These are phyloP conservation scores for Cubamyces sp. DNA, from an alignment of 768 basidiomycete genomes.

Conservation along the genomic window DNA sequence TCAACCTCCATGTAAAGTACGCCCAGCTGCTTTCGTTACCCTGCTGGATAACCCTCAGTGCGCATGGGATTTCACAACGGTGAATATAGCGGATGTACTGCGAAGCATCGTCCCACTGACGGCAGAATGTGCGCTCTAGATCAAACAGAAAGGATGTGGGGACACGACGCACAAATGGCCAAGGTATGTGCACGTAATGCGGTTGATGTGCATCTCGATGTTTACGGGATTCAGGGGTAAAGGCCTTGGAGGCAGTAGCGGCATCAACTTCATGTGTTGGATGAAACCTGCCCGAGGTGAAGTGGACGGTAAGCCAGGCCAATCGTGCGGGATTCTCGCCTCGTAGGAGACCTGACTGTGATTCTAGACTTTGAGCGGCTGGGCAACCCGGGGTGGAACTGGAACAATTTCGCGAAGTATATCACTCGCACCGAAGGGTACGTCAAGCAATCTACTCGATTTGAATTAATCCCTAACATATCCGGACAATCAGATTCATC, in stretches of 20 bases:
- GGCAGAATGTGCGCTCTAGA: background rate
- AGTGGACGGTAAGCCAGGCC: slow-evolving; percentile 26
- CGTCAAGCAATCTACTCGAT: background rate
- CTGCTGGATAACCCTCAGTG: slow-evolving; percentile 29
- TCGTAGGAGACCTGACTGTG: no score
- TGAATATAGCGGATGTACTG: background rate
- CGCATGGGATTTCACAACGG: slow-evolving; percentile 27
- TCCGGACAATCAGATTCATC: slow-evolving; percentile 3
- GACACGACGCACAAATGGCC: slow-evolving; percentile 17
- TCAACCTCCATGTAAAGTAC: slow-evolving; percentile 16
- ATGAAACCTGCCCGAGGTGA: slow-evolving; percentile 30
- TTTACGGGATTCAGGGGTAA: slow-evolving; percentile 23
- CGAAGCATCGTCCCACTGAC: background rate
- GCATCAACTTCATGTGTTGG: slow-evolving; percentile 33
- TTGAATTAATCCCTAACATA: background rate
- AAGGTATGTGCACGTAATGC: slow-evolving; percentile 14
- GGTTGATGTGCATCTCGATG: background rate
- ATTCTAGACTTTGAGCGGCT: slow-evolving; percentile 30
- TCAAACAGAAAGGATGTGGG: slow-evolving; percentile 17
- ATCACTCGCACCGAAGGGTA: slow-evolving; percentile 31
- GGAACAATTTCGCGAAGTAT: slow-evolving; percentile 28
- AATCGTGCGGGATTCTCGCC: no score
- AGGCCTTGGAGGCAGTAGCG: slow-evolving; percentile 34
- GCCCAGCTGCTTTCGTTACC: slow-evolving; percentile 20
- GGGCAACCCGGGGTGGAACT: slow-evolving; percentile 36